Evolutionary conservation across 192 early-diverging fungal genomes (phyloP), one percentile per base, ranked within the genome.

Genomic region (Phlyctochytrium planicorne): DNA sequence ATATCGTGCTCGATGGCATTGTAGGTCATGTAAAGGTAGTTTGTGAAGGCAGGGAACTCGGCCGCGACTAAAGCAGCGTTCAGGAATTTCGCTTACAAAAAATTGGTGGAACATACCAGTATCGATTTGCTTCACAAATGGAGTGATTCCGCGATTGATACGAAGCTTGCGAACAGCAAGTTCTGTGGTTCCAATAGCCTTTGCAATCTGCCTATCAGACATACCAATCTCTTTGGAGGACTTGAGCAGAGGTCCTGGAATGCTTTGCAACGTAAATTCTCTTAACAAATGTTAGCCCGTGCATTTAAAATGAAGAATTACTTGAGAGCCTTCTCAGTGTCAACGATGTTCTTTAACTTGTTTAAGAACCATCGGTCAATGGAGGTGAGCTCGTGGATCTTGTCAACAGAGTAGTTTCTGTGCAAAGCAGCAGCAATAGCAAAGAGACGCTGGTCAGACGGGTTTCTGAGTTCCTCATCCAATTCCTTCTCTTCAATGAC

Each of bases 331-430:
- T 89, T 85, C 75, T 97, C 90, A 52, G 91, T 80, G 72, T 89
- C 86, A 10, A 91, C 90, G 73, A 98, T 93, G 72, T 90, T 88
- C 66, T 89, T 86, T 50, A 99, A 75, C 80, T 94, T 94, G 86
- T 93, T 88, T 68, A 99, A 87, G 87, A 99, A 99, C 97, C 97
- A 99, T 64, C 87, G 86, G 81, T 99, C 97, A 66, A 99, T 92
- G 59, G 88, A 82, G 47, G 96, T 98, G 66, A 99, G 84, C 53
- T 89, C 79, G 78, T 90, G 90, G 73, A 99, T 91, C 74, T 88
- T 77, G 52, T 99, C 96, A 34, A 98, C 95, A 0, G 90, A 80
- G 80, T 97, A 97, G 1, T 93, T 94, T 67, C 82, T 84, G 78
- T 97, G 90, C 78, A 99, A 81, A 0, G 97, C 97, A 47, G 95